These are phyloP conservation scores for Ganoderma lingzhi DNA, from an alignment of 1,284 basidiomycete genomes.

Conservation along the genomic window DNA sequence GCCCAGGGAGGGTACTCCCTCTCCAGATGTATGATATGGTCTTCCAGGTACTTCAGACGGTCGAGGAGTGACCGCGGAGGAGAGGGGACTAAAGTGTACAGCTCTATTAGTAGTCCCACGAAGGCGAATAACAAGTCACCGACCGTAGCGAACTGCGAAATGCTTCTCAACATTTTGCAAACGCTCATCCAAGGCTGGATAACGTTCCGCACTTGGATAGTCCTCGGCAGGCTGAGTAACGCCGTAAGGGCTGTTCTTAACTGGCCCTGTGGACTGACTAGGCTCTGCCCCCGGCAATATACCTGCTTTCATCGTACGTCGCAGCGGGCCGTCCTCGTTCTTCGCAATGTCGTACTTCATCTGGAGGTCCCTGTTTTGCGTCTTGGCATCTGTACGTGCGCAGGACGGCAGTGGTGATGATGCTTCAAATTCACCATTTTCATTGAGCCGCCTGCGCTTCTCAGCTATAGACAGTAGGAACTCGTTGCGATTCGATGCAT, in stretches of 20 bases:
- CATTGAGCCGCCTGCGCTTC: slow-evolving; percentile 54
- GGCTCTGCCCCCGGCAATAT: not conserved
- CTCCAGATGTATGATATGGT: slow-evolving; percentile 76
- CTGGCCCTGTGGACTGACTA: slow-evolving; percentile 26
- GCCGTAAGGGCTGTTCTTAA: slow-evolving; percentile 33
- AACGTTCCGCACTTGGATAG: slow-evolving; percentile 46
- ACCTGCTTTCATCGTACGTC: slow-evolving; percentile 56
- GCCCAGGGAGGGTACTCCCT: slow-evolving; percentile 86
- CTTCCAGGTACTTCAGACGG: slow-evolving; percentile 74
- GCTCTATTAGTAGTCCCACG: not conserved
- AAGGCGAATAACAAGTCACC: slow-evolving; percentile 8
- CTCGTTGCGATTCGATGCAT: slow-evolving; percentile 77
- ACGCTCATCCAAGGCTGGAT: slow-evolving; percentile 70
- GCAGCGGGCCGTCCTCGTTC: slow-evolving; percentile 78
- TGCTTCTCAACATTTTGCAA: slow-evolving; percentile 72
- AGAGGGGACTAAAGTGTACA: slow-evolving; percentile 64
- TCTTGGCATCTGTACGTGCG: slow-evolving; percentile 75
- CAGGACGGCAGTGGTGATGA: slow-evolving; percentile 55
- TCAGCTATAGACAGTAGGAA: slow-evolving; percentile 68
- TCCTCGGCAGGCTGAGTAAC: slow-evolving; percentile 34
- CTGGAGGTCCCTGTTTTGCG: slow-evolving; percentile 73
- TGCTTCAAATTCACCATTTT: slow-evolving; percentile 36
- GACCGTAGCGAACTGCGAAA: slow-evolving; percentile 77
- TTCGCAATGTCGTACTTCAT: slow-evolving; percentile 86
- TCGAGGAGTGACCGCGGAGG: slow-evolving; percentile 67